These are phyloP conservation scores for Penicillium longicatenatum DNA, from an alignment of 495 filamentous ascomycete genomes.

Conservation along the genomic window DNA sequence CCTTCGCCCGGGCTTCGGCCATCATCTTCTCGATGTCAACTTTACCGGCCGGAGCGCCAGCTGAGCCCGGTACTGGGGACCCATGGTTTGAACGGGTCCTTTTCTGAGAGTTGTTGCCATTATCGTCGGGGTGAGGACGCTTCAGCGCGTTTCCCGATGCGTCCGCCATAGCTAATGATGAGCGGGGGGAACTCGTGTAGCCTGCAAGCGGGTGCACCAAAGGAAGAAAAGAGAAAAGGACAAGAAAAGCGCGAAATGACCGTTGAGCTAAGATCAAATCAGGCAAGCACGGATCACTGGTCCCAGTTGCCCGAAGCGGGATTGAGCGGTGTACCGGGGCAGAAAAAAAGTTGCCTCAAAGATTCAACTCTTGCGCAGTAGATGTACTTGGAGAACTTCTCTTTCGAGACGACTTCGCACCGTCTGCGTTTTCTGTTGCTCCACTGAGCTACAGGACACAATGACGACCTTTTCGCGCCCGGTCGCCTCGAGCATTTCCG, in stretches of 20 bases:
- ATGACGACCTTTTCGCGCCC: constrained; percentile 85
- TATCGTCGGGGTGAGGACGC: constrained; percentile 59
- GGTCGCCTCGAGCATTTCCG: constrained; percentile 78
- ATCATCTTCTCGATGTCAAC: constrained; percentile 62
- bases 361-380: constrained; percentile 30
- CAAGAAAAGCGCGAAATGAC: constrained; percentile 3
- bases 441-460: constrained; percentile 44
- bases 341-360: constrained; percentile 37
- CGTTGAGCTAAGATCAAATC: constrained; percentile 6
- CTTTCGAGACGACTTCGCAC: constrained; percentile 32
- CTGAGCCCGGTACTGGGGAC: constrained; percentile 51
- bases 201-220: not conserved
- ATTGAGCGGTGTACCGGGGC: constrained; percentile 28
- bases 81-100: constrained; percentile 61
- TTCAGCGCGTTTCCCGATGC: constrained; percentile 54
- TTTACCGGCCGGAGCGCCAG: constrained; percentile 40
- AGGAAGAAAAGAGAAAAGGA: not conserved
- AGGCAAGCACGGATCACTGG: constrained; percentile 1
- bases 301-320: constrained; percentile 17
- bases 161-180: constrained; percentile 50
- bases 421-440: constrained; percentile 44
- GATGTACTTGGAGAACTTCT: constrained; percentile 29
- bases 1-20: constrained; percentile 63
- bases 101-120: constrained; percentile 56
- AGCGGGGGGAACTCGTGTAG: not conserved